Conservation (phyloP, 495 filamentous ascomycete species). For the Astrocystis sublimbata region DNA sequence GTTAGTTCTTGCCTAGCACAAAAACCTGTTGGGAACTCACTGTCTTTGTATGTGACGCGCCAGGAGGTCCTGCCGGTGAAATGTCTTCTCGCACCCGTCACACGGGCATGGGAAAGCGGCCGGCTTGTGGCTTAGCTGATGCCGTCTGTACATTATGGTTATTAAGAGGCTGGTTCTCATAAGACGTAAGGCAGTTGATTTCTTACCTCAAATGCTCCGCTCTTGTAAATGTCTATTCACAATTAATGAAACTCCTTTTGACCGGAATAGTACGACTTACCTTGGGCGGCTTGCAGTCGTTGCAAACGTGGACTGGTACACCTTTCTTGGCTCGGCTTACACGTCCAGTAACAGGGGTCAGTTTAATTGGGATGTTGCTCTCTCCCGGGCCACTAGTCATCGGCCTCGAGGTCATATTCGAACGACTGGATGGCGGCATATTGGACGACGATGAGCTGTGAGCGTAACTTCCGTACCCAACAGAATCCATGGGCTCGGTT, state of each 20-base stretch:
- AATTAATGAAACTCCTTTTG: conserved; percentile 2
- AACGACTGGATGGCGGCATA: conserved; percentile 32
- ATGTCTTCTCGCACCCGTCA: conserved; percentile 61
- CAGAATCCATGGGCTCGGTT: conserved; percentile 49
- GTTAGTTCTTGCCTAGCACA: not conserved
- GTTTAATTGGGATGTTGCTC: conserved; percentile 48
- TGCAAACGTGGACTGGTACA: conserved; percentile 74
- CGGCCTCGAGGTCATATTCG: conserved; percentile 40
- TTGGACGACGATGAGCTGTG: conserved; percentile 35
- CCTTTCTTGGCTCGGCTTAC: conserved; percentile 85
- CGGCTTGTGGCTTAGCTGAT: conserved; percentile 82
- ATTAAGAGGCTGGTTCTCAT: not conserved
- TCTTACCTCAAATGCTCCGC: conserved; percentile 80
- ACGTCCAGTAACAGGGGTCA: conserved; percentile 72
- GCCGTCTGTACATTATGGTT: conserved; percentile 59
- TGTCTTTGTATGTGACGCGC: conserved; percentile 80
- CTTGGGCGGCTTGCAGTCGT: conserved; percentile 63
- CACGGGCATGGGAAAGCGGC: conserved; percentile 67
- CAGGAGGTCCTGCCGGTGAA: conserved; percentile 74
- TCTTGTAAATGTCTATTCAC: conserved; percentile 69
- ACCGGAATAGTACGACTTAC: conserved; percentile 38
- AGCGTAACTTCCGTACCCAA: conserved; percentile 27
- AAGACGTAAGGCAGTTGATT: not conserved
- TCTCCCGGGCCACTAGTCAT: conserved; percentile 35
- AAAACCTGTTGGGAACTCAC: conserved; percentile 50